Percentiles rank a stretch among this genome's conserved stretches.
phyloP scores from a whole-genome alignment of 2,329 filamentous ascomycete species.

The Cercospora brassicicola region DNA sequence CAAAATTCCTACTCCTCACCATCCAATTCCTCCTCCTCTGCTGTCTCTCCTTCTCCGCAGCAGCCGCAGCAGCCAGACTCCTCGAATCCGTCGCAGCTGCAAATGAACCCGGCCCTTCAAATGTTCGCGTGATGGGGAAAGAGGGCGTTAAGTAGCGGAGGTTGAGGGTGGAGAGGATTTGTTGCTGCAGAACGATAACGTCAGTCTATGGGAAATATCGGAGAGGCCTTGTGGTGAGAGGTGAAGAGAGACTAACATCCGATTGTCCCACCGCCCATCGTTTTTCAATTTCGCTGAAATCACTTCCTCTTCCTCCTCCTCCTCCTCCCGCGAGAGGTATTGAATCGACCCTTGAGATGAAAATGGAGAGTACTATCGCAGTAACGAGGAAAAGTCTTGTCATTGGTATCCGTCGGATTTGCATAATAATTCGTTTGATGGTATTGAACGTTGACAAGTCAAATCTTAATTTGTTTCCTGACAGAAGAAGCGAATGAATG shows the following conservation, averaged over 20 bases:
- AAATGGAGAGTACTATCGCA: neutral
- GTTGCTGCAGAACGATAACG: neutral
- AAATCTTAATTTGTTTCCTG: too few relatives aligned
- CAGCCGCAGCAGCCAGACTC: neutral
- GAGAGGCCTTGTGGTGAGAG: too few relatives aligned
- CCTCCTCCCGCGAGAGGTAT: neutral
- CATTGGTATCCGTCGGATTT: neutral
- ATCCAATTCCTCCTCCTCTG: conserved; percentile 15
- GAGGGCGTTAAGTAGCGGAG: conserved; percentile 25
- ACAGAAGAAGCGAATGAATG: too few relatives aligned
- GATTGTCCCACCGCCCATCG: neutral
- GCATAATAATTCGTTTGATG: neutral
- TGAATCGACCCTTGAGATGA: neutral
- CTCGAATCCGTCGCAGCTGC: conserved; percentile 14
- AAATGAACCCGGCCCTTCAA: neutral
- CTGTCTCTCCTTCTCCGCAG: neutral
- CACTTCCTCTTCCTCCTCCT: neutral
- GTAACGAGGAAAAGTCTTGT: neutral
- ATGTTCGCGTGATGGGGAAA: conserved; percentile 15
- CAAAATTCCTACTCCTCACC: conserved; percentile 20
- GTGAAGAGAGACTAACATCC: neutral
- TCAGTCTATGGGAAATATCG: too few relatives aligned
- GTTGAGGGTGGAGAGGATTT: conserved; percentile 22
- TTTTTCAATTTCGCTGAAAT: neutral
- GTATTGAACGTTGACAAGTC: too few relatives aligned